Conservation (phyloP, 345 rosid species). For the Firmiana major region DNA sequence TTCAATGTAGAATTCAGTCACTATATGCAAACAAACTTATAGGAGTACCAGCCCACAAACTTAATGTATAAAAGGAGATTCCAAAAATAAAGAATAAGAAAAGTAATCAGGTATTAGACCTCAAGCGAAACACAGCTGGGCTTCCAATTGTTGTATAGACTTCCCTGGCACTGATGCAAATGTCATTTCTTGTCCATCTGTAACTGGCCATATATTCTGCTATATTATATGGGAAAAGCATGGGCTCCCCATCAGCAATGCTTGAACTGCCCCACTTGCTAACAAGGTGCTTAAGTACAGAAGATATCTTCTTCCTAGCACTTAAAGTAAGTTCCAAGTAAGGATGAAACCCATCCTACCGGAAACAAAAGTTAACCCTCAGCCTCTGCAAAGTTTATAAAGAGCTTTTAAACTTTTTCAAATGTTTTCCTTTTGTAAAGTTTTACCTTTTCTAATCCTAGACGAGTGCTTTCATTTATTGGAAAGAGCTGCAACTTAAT, state of each 20-base stretch:
- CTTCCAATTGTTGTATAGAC: constrained; percentile 57
- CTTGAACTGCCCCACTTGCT: constrained; percentile 69
- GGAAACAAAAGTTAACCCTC: not conserved
- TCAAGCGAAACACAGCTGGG: constrained; percentile 74
- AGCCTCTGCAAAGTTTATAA: not conserved
- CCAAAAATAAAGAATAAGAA: constrained; percentile 5
- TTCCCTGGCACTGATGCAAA: constrained; percentile 42
- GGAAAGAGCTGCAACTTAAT: constrained; percentile 91
- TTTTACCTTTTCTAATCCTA: constrained; percentile 70
- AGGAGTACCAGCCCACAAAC: not conserved
- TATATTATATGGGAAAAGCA: constrained; percentile 51
- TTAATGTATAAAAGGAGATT: not conserved
- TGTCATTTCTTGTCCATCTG: constrained; percentile 55
- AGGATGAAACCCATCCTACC: constrained; percentile 81
- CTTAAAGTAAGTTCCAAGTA: constrained; percentile 83
- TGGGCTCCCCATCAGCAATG: constrained; percentile 57
- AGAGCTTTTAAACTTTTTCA: not conserved
- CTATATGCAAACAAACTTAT: not conserved
- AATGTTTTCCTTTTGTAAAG: not conserved
- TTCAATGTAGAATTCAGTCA: constrained; percentile 29
- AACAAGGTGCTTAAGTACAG: constrained; percentile 66
- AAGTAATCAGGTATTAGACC: constrained; percentile 36
- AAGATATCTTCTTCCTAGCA: constrained; percentile 60
- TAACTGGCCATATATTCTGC: constrained; percentile 24
- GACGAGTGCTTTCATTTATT: constrained; percentile 53